Evolutionary conservation across 2,329 filamentous ascomycete species (phyloP).

Genomic region (Stagonosporopsis chrysanthemi): DNA sequence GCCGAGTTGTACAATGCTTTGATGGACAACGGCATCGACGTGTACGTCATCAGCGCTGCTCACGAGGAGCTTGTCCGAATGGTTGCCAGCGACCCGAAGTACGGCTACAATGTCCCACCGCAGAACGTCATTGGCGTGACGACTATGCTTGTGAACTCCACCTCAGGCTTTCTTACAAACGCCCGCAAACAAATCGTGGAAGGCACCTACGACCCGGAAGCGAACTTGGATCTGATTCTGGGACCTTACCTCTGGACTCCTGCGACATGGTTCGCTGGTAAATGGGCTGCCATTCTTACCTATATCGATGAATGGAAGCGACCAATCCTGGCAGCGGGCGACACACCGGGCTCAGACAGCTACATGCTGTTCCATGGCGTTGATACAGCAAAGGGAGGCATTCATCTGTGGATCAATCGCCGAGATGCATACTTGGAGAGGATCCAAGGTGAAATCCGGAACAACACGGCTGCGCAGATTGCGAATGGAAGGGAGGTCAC

Average conservation of each 20-base stretch:
- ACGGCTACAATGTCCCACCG: conserved; percentile 42
- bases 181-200: conserved; percentile 37
- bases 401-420: conserved; percentile 43
- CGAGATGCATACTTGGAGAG: conserved; percentile 28
- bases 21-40: conserved; percentile 40
- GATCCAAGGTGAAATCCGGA: conserved; percentile 33
- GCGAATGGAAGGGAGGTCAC: conserved; percentile 39
- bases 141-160: conserved; percentile 37
- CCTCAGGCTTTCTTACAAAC: conserved; percentile 37
- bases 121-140: conserved; percentile 44
- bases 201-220: conserved; percentile 34
- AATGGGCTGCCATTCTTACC: conserved; percentile 42
- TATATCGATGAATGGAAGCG: conserved; percentile 44
- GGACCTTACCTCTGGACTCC: conserved; percentile 42
- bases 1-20: conserved; percentile 40
- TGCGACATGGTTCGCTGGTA: conserved; percentile 42
- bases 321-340: conserved; percentile 38
- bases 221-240: conserved; percentile 36
- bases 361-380: conserved; percentile 45
- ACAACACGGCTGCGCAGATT: conserved; percentile 34
- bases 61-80: conserved; percentile 45
- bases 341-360: conserved; percentile 42
- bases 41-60: conserved; percentile 41
- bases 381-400: conserved; percentile 37
- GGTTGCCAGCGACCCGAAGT: conserved; percentile 43